phyloP scores from a whole-genome alignment of 2,329 filamentous ascomycete genomes.

The Talaromyces sp. region DNA sequence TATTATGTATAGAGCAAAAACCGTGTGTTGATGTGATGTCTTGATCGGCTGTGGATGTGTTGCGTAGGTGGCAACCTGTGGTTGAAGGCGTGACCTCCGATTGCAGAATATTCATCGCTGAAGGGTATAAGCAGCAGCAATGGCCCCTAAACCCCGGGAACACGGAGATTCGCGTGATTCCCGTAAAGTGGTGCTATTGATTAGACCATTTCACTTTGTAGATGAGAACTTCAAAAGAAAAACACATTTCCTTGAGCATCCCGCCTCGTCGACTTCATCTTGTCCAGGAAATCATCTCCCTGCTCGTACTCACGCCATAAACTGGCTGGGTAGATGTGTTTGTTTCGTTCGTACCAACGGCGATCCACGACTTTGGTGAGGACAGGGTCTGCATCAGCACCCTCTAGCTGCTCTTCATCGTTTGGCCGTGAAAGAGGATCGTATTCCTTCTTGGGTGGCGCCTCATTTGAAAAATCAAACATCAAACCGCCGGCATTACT shows the following conservation, averaged over 20 bases:
- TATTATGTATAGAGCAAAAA: no score
- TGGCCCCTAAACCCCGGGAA: no score
- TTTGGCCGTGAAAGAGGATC: conserved; percentile 42
- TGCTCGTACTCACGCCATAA: conserved; percentile 94
- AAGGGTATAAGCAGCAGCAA: background rate
- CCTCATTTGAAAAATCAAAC: conserved; percentile 64
- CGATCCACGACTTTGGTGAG: conserved; percentile 92
- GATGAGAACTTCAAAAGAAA: conserved; percentile 55
- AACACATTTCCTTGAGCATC: conserved; percentile 89
- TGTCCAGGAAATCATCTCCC: conserved; percentile 64
- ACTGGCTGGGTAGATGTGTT: conserved; percentile 95
- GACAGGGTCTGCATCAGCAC: conserved; percentile 67
- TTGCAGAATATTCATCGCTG: background rate
- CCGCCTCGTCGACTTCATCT: conserved; percentile 66
- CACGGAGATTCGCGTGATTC: no score
- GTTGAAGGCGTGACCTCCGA: background rate
- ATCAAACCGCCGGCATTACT: conserved; percentile 67
- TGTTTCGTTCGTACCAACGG: conserved; percentile 94
- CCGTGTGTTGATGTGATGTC: no score
- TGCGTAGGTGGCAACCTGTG: no score
- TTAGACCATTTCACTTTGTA: background rate
- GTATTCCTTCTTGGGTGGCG: conserved; percentile 26
- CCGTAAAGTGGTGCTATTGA: background rate
- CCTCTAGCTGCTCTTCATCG: conserved; percentile 58
- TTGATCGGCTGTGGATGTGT: background rate